Base-by-base conservation (phyloP, 257 asterid species). In the Mentha longifolia region DNA sequence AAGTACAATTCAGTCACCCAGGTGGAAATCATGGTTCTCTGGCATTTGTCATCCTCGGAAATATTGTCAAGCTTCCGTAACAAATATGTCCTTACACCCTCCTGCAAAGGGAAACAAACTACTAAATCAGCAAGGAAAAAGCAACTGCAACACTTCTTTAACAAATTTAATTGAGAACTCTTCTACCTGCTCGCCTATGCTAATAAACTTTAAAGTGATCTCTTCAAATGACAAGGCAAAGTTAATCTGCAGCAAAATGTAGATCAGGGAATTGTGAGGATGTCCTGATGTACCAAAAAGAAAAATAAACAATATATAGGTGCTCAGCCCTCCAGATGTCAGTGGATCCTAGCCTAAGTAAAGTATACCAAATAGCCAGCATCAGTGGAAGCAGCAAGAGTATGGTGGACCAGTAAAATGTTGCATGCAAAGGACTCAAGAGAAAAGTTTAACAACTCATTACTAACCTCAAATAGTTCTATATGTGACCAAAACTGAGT, bases 11-110 rank as follows among this genome's bases (percentile, higher is more conserved):
- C 98, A 75, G 99, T 89, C 74, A 88, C 85, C 99, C 99, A 95
- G 15, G 96, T 95, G 64, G 98, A 88, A 78, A 95, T 92, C 99
- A 92, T 95, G n/a, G 97, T 92, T 65, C 87, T 88, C 82, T 95
- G 99, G 84, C 97, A 92, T 84, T 86, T 92, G 71, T 95, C 99
- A 76, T 89, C 99, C 87, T 87, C 85, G 3, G 95, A 65, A 77
- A 95, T 85, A 82, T 68, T 89, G 82, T 95, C 99, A 72, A 95
- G 98, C 88, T 89, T 95, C 83, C 96, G 87, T 82, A 95, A 81
- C 82, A 95, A 80, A 83, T 88, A 95, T 60, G 99, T 89, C 84
- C 95, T 85, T 87, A 95, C 82, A 73, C 97, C 97, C 82, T 95
- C 99, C 99, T 95, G 92, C 73, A 79, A 68, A 78, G 70, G 65